A percentile compares a stretch with the other conserved stretches of the same genome.
These are phyloP conservation scores for Diaporthe velutina DNA, from an alignment of 2,329 filamentous ascomycete species.

Conservation along the genomic window DNA sequence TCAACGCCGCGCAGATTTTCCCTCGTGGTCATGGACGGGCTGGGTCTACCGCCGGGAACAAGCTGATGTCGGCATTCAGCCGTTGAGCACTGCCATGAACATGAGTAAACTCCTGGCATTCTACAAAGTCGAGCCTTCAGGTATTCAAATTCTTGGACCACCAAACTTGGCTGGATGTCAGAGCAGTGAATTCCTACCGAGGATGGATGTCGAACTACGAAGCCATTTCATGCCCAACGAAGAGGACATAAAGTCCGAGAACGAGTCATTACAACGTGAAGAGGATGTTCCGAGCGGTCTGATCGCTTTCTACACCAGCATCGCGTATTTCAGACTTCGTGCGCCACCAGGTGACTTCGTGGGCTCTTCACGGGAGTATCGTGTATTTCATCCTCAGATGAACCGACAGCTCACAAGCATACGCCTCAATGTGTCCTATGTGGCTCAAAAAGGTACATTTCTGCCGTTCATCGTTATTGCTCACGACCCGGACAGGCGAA, in stretches of 20 bases:
- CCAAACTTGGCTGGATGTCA: neutral
- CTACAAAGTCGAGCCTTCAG: neutral
- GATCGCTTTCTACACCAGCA: neutral
- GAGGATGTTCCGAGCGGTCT: no score
- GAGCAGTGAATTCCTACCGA: neutral
- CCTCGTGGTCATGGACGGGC: conserved; percentile 31
- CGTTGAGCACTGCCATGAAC: neutral
- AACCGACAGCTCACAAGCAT: conserved; percentile 4
- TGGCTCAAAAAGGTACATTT: neutral
- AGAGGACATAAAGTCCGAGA: neutral
- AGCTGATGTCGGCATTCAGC: conserved; percentile 12
- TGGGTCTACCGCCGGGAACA: conserved; percentile 30
- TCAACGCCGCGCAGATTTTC: conserved; percentile 14
- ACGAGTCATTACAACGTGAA: neutral
- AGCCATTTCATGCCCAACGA: neutral
- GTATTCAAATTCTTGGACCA: neutral
- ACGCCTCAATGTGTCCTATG: neutral
- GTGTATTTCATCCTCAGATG: neutral
- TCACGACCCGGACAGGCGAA: neutral
- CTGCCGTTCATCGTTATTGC: neutral
- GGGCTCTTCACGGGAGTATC: neutral
- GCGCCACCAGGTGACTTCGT: neutral
- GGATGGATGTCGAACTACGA: neutral
- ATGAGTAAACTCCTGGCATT: neutral
- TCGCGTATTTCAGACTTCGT: neutral